Percentiles rank a stretch among this genome's conserved stretches.
Conservation (phyloP, 805 yeast species). For the Saccharomycopsis fermentans region DNA sequence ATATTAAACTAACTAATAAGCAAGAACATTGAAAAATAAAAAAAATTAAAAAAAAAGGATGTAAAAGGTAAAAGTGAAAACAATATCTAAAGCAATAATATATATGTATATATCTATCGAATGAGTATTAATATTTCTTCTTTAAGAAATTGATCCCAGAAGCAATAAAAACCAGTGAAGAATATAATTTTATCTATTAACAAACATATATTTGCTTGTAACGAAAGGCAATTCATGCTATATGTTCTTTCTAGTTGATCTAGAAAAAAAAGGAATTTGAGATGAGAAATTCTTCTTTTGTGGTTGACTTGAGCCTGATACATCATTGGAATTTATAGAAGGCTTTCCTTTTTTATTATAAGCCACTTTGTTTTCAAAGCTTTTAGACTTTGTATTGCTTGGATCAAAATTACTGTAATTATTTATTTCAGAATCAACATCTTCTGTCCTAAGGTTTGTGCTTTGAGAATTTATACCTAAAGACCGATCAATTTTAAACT, state of each 20-base stretch:
- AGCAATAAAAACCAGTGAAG: not conserved
- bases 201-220: not conserved
- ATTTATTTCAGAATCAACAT: not conserved
- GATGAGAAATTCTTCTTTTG: slow-evolving; percentile 13
- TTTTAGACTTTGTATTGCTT: not conserved
- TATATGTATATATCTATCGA: not conserved
- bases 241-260: slow-evolving; percentile 12
- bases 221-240: not conserved
- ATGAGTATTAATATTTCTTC: too few relatives aligned
- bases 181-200: not conserved
- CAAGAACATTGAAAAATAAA: too few relatives aligned
- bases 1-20: not conserved
- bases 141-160: not conserved
- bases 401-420: not conserved
- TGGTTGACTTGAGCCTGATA: not conserved
- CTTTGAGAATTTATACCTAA: slow-evolving; percentile 8
- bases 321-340: not conserved
- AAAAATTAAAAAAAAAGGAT: not conserved
- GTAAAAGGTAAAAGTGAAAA: not conserved
- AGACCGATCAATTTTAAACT: slow-evolving; percentile 27
- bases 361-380: not conserved
- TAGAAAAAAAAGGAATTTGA: slow-evolving; percentile 15
- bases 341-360: not conserved
- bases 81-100: not conserved
- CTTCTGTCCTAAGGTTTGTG: not conserved